phyloP scores from a whole-genome alignment of 768 basidiomycete species.

The Xerocomellus dryophilus region DNA sequence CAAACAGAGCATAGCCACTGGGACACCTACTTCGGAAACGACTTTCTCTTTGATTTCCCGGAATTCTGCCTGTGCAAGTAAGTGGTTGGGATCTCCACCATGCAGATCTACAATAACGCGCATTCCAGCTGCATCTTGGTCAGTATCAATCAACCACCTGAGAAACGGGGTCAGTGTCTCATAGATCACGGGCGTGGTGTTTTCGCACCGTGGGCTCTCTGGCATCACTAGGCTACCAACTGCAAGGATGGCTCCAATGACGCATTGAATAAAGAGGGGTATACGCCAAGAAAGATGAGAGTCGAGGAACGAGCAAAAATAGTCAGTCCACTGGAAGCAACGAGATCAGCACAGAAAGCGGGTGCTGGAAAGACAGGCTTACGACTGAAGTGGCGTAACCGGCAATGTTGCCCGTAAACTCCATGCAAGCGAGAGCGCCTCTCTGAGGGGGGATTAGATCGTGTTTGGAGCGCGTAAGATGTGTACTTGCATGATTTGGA shows the following conservation, averaged over 20 bases:
- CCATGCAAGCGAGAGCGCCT: conserved; percentile 90
- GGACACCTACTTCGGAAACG: conserved; percentile 53
- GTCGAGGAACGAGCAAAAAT: conserved; percentile 86
- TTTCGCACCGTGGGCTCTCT: conserved; percentile 76
- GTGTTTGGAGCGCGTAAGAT: neutral
- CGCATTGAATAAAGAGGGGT: conserved; percentile 82
- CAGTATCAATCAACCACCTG: conserved; percentile 89
- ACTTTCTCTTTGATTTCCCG: conserved; percentile 85
- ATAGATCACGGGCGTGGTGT: neutral
- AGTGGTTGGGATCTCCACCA: conserved; percentile 70
- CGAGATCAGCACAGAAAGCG: neutral
- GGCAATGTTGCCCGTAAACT: conserved; percentile 89
- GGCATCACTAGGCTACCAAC: conserved; percentile 80
- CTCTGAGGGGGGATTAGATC: conserved; percentile 45
- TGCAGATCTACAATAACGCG: conserved; percentile 85
- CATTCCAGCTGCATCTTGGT: conserved; percentile 80
- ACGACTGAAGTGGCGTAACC: conserved; percentile 91
- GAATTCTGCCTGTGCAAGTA: conserved; percentile 76
- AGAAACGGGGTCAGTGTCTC: conserved; percentile 5
- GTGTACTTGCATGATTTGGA: conserved; percentile 67
- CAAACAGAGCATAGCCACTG: neutral
- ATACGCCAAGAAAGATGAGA: conserved; percentile 89
- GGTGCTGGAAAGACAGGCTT: conserved; percentile 30
- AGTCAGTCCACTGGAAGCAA: conserved; percentile 77
- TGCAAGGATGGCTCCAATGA: conserved; percentile 80